phyloP scores from a whole-genome alignment of 495 filamentous ascomycete genomes.

The Eremomyces bilateralis region DNA sequence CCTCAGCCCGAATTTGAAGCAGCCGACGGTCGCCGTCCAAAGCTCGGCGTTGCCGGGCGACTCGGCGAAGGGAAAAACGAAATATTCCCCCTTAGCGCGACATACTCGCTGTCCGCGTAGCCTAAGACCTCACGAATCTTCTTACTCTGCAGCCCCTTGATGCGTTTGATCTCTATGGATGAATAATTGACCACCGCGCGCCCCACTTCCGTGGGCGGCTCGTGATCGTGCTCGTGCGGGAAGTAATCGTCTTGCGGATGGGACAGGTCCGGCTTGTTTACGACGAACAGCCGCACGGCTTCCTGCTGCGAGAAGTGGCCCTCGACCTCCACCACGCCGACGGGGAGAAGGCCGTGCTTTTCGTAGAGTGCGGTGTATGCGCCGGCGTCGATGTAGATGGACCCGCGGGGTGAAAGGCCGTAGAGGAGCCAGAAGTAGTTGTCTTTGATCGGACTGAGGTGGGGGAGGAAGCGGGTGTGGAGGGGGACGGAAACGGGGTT shows the following conservation, averaged over 20 bases:
- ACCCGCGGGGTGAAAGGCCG: slow-evolving; percentile 80
- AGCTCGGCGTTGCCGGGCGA: slow-evolving; percentile 18
- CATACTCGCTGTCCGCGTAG: slow-evolving; percentile 88
- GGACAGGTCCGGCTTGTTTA: slow-evolving; percentile 26
- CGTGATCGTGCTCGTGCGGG: slow-evolving; percentile 15
- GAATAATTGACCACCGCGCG: slow-evolving; percentile 87
- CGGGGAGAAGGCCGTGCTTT: slow-evolving; percentile 80
- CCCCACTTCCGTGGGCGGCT: slow-evolving; percentile 53
- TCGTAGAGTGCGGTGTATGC: slow-evolving; percentile 54
- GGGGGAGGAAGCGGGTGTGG: slow-evolving; percentile 83
- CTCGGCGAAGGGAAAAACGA: slow-evolving; percentile 36
- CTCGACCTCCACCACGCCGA: slow-evolving; percentile 72
- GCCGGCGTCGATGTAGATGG: slow-evolving; percentile 74
- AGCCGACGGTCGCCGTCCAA: too few relatives aligned
- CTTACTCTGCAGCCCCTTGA: slow-evolving; percentile 63
- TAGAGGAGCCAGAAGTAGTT: slow-evolving; percentile 94
- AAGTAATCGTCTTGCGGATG: slow-evolving; percentile 4
- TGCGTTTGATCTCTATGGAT: slow-evolving; percentile 55
- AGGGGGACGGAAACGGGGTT: slow-evolving; percentile 30
- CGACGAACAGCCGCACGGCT: slow-evolving; percentile 64
- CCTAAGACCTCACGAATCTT: slow-evolving; percentile 62
- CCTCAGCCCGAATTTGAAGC: too few relatives aligned
- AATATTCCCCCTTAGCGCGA: slow-evolving; percentile 74
- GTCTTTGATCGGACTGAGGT: slow-evolving; percentile 68
- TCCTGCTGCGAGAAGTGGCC: slow-evolving; percentile 82